Evolutionary conservation across 371 early-diverging fungal species (phyloP), one percentile per base, ranked within the genome.

Genomic region (Mucor ambiguus): DNA sequence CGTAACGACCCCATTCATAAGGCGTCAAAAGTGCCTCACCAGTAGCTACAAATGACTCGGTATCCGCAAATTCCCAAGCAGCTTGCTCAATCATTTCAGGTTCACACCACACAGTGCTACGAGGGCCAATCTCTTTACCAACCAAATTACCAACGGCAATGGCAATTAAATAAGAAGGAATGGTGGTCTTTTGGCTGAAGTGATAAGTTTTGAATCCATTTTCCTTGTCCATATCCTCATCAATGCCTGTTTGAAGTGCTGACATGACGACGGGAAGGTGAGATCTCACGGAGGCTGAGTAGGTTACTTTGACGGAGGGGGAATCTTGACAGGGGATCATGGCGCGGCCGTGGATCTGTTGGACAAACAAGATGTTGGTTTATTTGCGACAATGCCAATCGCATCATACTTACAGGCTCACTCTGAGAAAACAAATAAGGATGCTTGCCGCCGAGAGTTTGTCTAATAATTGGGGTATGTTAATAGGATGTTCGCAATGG

Each of bases 1-100:
- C 98, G 75, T 97, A 98, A 68, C 93, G 88, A 28, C 97, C 97
- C 98, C 98, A 98, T 69, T 89, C 90, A 71, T 98, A 98, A n/a
- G 95, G 94, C 41, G 93, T 95, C 63, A 96, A 80, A 29, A 95
- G 75, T 16, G 82, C 79, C 77, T 96, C 97, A 48, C 94, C 96
- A 4, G 88, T 91, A 55, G 79, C 77, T 63, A 98, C 87, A 70
- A 95, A 96, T 44, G 75, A 83, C 72, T 98, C 98, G 22, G 96
- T 94, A 67, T 95, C 96, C 20, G 81, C 85, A 81, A 98, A 98
- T 84, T 98, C 98, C 91, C 92, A 96, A 10, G 94, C 96, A 60
- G 94, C 92, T 29, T 84, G 83, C 37, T 96, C 93, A 38, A 97
- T 83, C 66, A 93, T 82, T 77, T 95, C 96, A 38, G 96, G 96